phyloP scores from a whole-genome alignment of 441 rosid genomes.

The Syzygium malaccense region DNA sequence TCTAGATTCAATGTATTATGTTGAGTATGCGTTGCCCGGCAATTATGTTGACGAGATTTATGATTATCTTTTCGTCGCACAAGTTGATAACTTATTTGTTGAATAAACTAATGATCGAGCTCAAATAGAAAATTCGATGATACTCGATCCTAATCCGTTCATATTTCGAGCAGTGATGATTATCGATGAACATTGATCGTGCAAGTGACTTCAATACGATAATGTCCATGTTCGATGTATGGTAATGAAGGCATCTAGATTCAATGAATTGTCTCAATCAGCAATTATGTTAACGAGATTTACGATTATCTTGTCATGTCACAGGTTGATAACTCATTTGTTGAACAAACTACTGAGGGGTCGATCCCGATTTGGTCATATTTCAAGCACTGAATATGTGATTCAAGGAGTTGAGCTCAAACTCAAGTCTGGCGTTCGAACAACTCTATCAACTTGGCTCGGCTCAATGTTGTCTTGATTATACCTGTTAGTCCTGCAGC shows the following conservation, averaged over 20 bases:
- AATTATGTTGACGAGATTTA: too few relatives aligned
- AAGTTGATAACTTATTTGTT: too few relatives aligned
- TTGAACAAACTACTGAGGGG: too few relatives aligned
- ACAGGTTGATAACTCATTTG: too few relatives aligned
- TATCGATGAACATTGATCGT: neutral
- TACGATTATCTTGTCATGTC: too few relatives aligned
- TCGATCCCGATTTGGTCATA: too few relatives aligned
- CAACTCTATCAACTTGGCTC: neutral
- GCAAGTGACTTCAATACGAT: neutral
- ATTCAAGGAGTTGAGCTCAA: neutral
- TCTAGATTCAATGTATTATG: neutral
- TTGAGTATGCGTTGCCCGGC: too few relatives aligned
- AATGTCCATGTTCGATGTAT: neutral
- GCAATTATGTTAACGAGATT: too few relatives aligned
- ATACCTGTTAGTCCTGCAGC: neutral
- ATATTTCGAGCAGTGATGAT: neutral
- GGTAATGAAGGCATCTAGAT: neutral
- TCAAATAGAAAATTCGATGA: too few relatives aligned
- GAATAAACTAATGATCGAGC: too few relatives aligned
- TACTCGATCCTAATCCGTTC: too few relatives aligned
- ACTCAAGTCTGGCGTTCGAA: neutral
- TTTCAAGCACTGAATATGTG: fast-evolving
- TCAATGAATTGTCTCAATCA: neutral
- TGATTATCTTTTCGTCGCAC: too few relatives aligned
- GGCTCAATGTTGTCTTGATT: neutral